Evolutionary conservation across 495 filamentous ascomycete genomes (phyloP).

Genomic region (Neurospora sp.): DNA sequence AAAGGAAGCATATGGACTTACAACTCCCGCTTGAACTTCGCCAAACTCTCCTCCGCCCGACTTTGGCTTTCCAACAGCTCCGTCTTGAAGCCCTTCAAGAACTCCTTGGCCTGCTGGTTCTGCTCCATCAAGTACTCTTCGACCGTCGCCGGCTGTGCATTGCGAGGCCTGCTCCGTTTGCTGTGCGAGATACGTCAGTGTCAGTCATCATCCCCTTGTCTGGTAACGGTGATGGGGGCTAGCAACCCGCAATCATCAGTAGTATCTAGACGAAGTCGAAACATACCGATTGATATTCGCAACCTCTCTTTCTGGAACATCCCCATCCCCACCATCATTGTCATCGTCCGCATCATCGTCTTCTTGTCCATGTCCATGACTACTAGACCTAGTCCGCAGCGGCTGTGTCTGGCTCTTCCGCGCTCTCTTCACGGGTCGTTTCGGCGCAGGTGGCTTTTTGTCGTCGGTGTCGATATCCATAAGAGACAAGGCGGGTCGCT

Average conservation of each 20-base stretch:
- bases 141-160: slow-evolving; percentile 8
- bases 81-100: slow-evolving; percentile 22
- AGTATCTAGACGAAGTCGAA: neutral
- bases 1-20: neutral
- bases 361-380: neutral
- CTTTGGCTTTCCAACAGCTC: slow-evolving; percentile 12
- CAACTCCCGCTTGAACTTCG: slow-evolving; percentile 8
- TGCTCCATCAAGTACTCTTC: slow-evolving; percentile 16
- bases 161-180: neutral
- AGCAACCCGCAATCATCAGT: neutral
- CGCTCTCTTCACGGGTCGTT: slow-evolving; percentile 5
- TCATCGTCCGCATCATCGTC: slow-evolving; percentile 2
- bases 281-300: neutral
- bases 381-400: neutral
- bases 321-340: neutral
- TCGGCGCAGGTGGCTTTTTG: neutral
- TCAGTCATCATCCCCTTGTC: neutral
- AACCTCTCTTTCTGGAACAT: neutral
- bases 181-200: neutral
- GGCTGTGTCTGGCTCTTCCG: neutral
- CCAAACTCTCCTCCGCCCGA: slow-evolving; percentile 7
- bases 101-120: slow-evolving; percentile 19
- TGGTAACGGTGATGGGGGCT: neutral
- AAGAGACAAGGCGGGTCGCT: neutral
- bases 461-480: neutral